Base-by-base conservation (phyloP, 2,329 filamentous ascomycete genomes). In the Xylaria sp. region DNA sequence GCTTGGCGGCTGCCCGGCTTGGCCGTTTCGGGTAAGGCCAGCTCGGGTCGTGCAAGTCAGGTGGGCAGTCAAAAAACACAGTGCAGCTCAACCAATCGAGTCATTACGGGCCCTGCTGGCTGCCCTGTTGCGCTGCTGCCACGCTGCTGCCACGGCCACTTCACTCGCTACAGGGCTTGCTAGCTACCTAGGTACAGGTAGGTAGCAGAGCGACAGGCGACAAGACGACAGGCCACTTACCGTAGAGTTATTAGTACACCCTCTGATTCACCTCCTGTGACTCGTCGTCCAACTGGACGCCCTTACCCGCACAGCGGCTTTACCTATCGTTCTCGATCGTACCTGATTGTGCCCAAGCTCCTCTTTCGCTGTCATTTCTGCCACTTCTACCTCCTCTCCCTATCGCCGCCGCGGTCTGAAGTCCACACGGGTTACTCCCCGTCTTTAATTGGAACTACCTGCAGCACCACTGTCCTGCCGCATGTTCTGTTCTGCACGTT, bases 1-100 rank as follows among this genome's bases (percentile, higher is more conserved):
- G 54, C 66, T 71, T 67, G 71, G 69, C 69, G n/a, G 52, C n/a
- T 44, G 39, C 2, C 15, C 56, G 56, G 64, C 66, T 67, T 69
- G 52, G 41, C 66, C 23, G 1, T 20, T 63, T 62, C 4, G 3
- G 25, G 68, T 48, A 64, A 66, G 61, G 23, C 6, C 46, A 13
- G 23, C 41, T 41, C 62, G 62, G 64, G 69, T 61, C 51, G 57
- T 62, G 62, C 58, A 66, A 62, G 65, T 62, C 69, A 71, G 63
- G 59, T 63, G 63, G 65, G 59, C 51, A 55, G 15, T 20, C 51
- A 48, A 44, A 44, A 67, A 64, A 65, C 65, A 72, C 68, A 72
- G 67, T 70, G 68, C 62, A 58, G 23, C 34, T 39, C n/a, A 37
- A n/a, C 62, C 61, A 69, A 70, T 67, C 41, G 58, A 67, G 67